A percentile compares a stretch with the other conserved stretches of the same genome.
Conservation (phyloP, 2,329 filamentous ascomycete species). For the Magnaporthales sp. region DNA sequence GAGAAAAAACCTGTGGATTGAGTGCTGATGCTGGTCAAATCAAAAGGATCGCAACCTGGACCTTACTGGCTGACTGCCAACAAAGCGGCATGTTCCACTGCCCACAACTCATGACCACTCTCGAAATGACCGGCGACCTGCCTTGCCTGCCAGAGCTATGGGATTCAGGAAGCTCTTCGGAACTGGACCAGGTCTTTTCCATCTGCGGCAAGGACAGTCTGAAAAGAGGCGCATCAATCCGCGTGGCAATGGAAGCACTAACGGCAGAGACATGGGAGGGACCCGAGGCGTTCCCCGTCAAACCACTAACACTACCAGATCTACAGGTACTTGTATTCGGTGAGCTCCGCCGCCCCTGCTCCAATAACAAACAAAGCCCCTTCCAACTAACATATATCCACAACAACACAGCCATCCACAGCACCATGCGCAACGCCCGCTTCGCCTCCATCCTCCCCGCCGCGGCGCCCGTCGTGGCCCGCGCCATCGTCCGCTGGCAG, state of each 20-base stretch:
- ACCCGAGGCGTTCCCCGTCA: background rate
- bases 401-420: constrained; percentile 2
- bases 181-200: constrained; percentile 10
- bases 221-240: background rate
- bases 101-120: constrained; percentile 13
- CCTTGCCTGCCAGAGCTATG: constrained; percentile 16
- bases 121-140: constrained; percentile 17
- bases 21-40: background rate
- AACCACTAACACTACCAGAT: background rate
- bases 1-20: background rate
- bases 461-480: background rate
- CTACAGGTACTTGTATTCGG: constrained; percentile 2
- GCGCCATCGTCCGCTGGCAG: constrained; percentile 5
- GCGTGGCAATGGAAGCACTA: background rate
- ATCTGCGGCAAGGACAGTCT: background rate
- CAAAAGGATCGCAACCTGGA: constrained; percentile 15
- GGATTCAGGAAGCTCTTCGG: constrained; percentile 13
- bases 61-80: constrained; percentile 18
- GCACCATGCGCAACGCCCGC: constrained; percentile 2
- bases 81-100: constrained; percentile 17
- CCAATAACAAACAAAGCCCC: too few species aligned
- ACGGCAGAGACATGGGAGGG: background rate
- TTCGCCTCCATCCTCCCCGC: constrained; percentile 3
- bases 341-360: background rate
- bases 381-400: background rate